Base-by-base conservation (phyloP, 1,284 basidiomycete genomes). In the Stygiomarasmius scandens region DNA sequence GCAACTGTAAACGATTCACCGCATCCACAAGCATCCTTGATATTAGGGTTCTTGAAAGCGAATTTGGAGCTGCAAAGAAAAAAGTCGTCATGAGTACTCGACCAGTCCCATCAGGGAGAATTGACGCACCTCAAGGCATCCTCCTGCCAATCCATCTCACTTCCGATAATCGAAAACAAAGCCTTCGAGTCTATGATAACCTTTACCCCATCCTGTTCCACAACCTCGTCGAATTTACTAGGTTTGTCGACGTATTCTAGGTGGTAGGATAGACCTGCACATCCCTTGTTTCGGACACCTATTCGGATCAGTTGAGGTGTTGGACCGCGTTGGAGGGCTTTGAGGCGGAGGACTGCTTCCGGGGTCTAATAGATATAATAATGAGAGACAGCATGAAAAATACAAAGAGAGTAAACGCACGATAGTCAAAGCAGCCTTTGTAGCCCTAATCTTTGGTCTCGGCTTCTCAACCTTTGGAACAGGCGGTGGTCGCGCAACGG, bases 61-160 rank as follows among this genome's bases (percentile, higher is more conserved):
- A 98, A 97, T 75, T 93, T 95, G 55, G 93, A 89, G 69, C 92
- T 93, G 66, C 11, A 52, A 29, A 32, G 34, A 24, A n/a, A n/a
- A 32, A 47, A 36, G 34, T 3, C 20, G 1, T 22, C 16, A 41
- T 46, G n/a, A 22, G 19, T 20, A 56, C 5, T n/a, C 46, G 55
- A 38, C 45, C 22, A 3, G 52, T 53, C n/a, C n/a, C 27, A 48
- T 48, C 19, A 57, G 45, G 19, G 19, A 46, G 50, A 41, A 57
- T 34, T 24, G 6, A 74, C 82, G 58, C 55, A 90, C 89, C 92
- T 95, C 48, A 98, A 75, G 34, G 86, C 75, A 72, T 95, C 93
- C 77, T 99, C 97, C 62, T 90, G 83, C 97, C 97, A 99, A 71
- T 97, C 95, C 97, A 99, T 99, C 78, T 92, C 91, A 70, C 93